phyloP scores from a whole-genome alignment of 1,284 basidiomycete genomes.

The Veloboletus limbatus region DNA sequence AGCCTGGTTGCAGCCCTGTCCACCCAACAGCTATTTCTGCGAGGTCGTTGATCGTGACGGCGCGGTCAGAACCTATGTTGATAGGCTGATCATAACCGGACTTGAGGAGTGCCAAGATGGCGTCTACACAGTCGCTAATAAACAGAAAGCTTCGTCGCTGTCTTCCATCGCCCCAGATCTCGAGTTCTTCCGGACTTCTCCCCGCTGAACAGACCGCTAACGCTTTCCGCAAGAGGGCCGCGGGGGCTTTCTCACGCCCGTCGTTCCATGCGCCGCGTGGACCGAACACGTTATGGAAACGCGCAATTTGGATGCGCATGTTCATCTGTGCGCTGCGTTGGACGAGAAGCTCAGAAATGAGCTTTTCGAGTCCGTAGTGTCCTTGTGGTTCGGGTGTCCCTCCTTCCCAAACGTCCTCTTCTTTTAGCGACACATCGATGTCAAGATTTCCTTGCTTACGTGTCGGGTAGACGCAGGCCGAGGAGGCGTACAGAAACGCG shows the following conservation, averaged over 20 bases:
- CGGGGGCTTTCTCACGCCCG: constrained; percentile 58
- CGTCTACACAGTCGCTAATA: constrained; percentile 53
- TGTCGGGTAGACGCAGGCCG: constrained; percentile 56
- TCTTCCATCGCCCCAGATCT: constrained; percentile 56
- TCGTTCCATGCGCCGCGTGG: constrained; percentile 50
- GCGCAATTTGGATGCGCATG: constrained; percentile 47
- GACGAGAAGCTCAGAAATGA: constrained; percentile 48
- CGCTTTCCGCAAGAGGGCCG: constrained; percentile 55
- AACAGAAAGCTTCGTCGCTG: constrained; percentile 56
- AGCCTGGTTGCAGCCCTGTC: constrained; percentile 31
- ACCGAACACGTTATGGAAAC: constrained; percentile 61
- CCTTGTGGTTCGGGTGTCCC: constrained; percentile 47
- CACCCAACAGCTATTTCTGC: constrained; percentile 40
- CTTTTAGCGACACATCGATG: constrained; percentile 44
- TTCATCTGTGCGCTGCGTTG: constrained; percentile 27
- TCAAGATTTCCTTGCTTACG: constrained; percentile 36
- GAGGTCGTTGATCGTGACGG: constrained; percentile 45
- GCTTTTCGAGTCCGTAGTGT: constrained; percentile 59
- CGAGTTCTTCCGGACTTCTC: constrained; percentile 30
- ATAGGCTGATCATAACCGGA: constrained; percentile 38
- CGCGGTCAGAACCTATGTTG: constrained; percentile 52
- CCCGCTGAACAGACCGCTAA: constrained; percentile 30
- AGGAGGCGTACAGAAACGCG: constrained; percentile 54
- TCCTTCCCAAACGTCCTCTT: constrained; percentile 42
- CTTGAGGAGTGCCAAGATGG: constrained; percentile 41